Conservation (phyloP, 2,329 filamentous ascomycete species). For the Sporothrix brunneoviolacea region DNA sequence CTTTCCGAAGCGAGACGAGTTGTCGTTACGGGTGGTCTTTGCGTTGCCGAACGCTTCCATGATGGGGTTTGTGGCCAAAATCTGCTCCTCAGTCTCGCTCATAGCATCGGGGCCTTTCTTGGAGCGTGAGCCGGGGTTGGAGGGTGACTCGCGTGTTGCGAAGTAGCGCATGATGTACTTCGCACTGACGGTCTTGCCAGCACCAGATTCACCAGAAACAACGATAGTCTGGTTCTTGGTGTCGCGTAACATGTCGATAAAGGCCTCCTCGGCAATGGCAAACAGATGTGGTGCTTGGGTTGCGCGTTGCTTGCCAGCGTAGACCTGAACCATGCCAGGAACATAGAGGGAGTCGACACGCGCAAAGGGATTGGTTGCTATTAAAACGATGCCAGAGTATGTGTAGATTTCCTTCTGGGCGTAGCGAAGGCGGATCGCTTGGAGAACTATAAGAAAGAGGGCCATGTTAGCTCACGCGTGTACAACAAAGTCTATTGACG, state of each 20-base stretch:
- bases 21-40: conserved; percentile 99
- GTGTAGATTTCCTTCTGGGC: conserved; percentile 99
- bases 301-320: conserved; percentile 91
- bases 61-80: conserved; percentile 95
- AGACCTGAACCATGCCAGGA: conserved; percentile 98
- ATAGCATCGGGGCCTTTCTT: conserved; percentile 74
- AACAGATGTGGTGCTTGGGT: conserved; percentile 97
- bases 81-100: conserved; percentile 98
- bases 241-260: conserved; percentile 98
- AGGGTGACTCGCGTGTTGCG: conserved; percentile 89
- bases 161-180: conserved; percentile 99
- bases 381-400: conserved; percentile 96
- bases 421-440: conserved; percentile 96
- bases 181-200: conserved; percentile 96
- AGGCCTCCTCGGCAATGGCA: conserved; percentile 97
- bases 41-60: conserved; percentile 99
- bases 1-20: conserved; percentile 97
- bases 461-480: conserved; percentile 16
- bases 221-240: conserved; percentile 96
- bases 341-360: conserved; percentile 97
- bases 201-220: conserved; percentile 98
- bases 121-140: conserved; percentile 69
- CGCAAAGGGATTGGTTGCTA: conserved; percentile 96
- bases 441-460: conserved; percentile 58
- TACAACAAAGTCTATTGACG: too few species aligned